Percentiles rank a stretch among this genome's conserved stretches.
Conservation (phyloP, 164 flowering plant species). For the Dillenia suffruticosa region DNA sequence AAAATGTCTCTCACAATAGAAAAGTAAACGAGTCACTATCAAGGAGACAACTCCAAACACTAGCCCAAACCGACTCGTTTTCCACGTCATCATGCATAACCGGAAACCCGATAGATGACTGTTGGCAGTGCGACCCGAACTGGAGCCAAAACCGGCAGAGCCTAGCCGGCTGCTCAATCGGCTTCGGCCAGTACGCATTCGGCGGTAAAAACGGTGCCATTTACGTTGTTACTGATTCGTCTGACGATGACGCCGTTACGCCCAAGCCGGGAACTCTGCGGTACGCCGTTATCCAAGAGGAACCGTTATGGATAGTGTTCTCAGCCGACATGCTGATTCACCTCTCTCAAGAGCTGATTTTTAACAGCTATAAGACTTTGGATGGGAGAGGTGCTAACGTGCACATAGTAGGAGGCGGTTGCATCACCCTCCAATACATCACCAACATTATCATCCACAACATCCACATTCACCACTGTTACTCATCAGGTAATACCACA, state of each 20-base stretch:
- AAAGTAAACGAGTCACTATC: slow-evolving; percentile 33
- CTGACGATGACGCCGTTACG: slow-evolving; percentile 32
- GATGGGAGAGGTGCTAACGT: slow-evolving; percentile 41
- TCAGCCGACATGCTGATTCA: slow-evolving; percentile 31
- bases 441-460: slow-evolving; percentile 43
- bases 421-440: slow-evolving; percentile 33
- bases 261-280: slow-evolving; percentile 42
- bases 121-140: slow-evolving; percentile 35
- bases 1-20: slow-evolving; percentile 13
- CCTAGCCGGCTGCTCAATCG: slow-evolving; percentile 38
- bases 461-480: slow-evolving; percentile 24
- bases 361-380: slow-evolving; percentile 38
- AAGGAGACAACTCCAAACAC: slow-evolving; percentile 22
- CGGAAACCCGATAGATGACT: slow-evolving; percentile 42
- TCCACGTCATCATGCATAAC: slow-evolving; percentile 9
- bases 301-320: slow-evolving; percentile 43
- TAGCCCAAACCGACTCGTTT: slow-evolving; percentile 2
- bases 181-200: slow-evolving; percentile 30
- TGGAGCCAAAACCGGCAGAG: slow-evolving; percentile 32
- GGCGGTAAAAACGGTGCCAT: slow-evolving; percentile 40
- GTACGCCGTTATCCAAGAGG: slow-evolving; percentile 31
- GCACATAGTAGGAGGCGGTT: slow-evolving; percentile 33
- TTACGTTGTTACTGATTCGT: slow-evolving; percentile 38
- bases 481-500: not conserved
- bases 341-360: slow-evolving; percentile 33